phyloP scores from a whole-genome alignment of 805 yeast species.

The Yamadazyma kitorensis region DNA sequence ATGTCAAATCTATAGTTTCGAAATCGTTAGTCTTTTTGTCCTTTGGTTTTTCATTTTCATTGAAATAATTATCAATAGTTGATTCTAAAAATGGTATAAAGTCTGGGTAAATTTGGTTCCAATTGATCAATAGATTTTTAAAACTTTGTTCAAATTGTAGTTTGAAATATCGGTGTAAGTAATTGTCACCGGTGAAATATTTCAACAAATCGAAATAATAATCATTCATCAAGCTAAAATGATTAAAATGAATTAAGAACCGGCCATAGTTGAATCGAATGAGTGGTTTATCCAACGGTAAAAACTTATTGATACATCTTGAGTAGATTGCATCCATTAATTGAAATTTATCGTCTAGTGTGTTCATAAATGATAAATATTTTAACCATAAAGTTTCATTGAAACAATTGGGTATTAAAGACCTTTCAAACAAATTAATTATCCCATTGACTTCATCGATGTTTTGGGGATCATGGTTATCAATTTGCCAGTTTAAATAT shows the following conservation, averaged over 20 bases:
- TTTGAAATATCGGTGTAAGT: slow-evolving; percentile 12
- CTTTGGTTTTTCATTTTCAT: too few species aligned
- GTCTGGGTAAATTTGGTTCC: slow-evolving; percentile 2
- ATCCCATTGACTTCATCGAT: neutral
- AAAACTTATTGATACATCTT: slow-evolving; percentile 44
- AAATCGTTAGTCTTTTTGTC: neutral
- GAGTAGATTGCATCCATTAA: slow-evolving; percentile 45
- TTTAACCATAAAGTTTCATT: slow-evolving; percentile 65
- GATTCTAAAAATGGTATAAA: neutral
- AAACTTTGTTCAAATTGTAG: slow-evolving; percentile 18
- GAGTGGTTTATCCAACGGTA: slow-evolving; percentile 27
- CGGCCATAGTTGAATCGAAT: slow-evolving; percentile 25
- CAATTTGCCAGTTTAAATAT: slow-evolving; percentile 58
- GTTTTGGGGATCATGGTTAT: neutral
- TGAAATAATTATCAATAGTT: slow-evolving; percentile 4
- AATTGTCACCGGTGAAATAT: slow-evolving; percentile 20
- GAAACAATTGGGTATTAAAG: slow-evolving; percentile 65
- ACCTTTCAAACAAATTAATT: slow-evolving; percentile 62
- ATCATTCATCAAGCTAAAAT: slow-evolving; percentile 22
- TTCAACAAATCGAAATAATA: slow-evolving; percentile 25
- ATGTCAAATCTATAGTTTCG: slow-evolving; percentile 6
- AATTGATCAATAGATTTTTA: slow-evolving; percentile 9
- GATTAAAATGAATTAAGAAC: slow-evolving; percentile 18
- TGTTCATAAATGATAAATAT: slow-evolving; percentile 42
- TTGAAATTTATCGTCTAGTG: slow-evolving; percentile 19